phyloP scores from a whole-genome alignment of 371 early-diverging fungal genomes.

The Parasitella parasitica region DNA sequence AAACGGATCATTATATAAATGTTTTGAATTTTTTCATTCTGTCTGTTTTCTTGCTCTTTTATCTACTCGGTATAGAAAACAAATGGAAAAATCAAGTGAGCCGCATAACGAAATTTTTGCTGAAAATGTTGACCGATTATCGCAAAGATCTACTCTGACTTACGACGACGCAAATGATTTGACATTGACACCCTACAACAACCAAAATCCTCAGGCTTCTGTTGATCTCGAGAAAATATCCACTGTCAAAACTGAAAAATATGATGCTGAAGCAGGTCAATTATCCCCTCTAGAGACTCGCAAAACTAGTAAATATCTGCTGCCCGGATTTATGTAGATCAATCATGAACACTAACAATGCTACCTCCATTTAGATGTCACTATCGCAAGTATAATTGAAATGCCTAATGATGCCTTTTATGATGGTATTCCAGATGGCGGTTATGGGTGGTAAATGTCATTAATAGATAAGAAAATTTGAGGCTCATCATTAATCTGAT shows the following conservation, averaged over 20 bases:
- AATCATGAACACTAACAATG: no score
- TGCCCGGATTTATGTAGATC: not conserved
- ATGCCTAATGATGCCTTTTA: slow-evolving; percentile 21
- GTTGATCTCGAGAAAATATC: slow-evolving; percentile 4
- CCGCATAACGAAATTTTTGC: not conserved
- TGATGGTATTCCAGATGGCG: slow-evolving; percentile 36
- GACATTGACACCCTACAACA: slow-evolving; percentile 11
- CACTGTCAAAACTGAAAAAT: slow-evolving; percentile 13
- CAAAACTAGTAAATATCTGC: slow-evolving; percentile 6
- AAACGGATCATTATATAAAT: not conserved
- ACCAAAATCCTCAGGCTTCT: not conserved
- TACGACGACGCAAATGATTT: slow-evolving; percentile 18
- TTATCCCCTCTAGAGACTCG: slow-evolving; percentile 1
- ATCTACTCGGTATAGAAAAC: no score
- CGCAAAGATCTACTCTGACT: not conserved
- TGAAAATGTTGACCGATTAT: not conserved
- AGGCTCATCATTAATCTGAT: not conserved
- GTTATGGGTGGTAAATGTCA: slow-evolving; percentile 37
- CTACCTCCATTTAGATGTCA: no score
- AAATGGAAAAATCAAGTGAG: not conserved
- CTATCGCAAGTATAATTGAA: slow-evolving; percentile 36
- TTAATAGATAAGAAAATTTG: not conserved
- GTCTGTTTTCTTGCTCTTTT: not conserved
- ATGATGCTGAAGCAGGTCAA: slow-evolving; percentile 14
- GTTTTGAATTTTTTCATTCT: not conserved